Evolutionary conservation across 768 basidiomycete genomes (phyloP).

Genomic region (Serendipita sp.): DNA sequence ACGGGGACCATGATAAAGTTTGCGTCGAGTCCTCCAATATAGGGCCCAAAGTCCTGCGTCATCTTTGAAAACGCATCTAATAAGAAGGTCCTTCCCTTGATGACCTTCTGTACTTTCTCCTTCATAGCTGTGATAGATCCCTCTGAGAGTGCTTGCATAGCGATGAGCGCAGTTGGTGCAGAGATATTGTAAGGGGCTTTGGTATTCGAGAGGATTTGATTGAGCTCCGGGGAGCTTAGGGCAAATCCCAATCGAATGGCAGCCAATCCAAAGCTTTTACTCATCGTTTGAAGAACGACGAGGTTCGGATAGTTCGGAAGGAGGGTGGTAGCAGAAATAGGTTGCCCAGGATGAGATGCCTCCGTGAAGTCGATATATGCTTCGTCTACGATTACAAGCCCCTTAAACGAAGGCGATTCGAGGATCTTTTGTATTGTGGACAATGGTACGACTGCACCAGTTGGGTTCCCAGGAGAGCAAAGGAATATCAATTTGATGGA

Average conservation of each 20-base stretch:
- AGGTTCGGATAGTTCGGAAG: constrained; percentile 74
- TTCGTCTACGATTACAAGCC: constrained; percentile 88
- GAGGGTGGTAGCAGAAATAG: constrained; percentile 46
- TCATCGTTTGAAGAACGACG: constrained; percentile 90
- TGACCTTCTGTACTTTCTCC: constrained; percentile 42
- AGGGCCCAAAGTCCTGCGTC: constrained; percentile 40
- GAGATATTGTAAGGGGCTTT: constrained; percentile 98
- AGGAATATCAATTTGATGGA: constrained; percentile 84
- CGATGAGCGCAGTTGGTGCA: constrained; percentile 71
- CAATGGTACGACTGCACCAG: constrained; percentile 72
- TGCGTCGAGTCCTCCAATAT: constrained; percentile 71
- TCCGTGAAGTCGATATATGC: constrained; percentile 89
- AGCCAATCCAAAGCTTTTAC: constrained; percentile 91
- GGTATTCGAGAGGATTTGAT: constrained; percentile 83
- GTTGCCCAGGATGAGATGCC: constrained; percentile 22
- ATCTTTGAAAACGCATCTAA: constrained; percentile 29
- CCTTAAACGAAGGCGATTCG: constrained; percentile 69
- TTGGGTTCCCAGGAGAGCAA: constrained; percentile 95
- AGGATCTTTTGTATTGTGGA: constrained; percentile 49
- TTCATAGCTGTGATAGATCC: constrained; percentile 47
- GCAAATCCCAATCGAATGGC: constrained; percentile 94
- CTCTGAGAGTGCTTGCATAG: constrained; percentile 58
- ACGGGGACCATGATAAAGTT: constrained; percentile 84
- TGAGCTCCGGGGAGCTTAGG: constrained; percentile 73
- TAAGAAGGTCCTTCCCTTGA: constrained; percentile 30